These are phyloP conservation scores for Eragrostis nindensis DNA, from an alignment of 176 grass and related monocot species.

Conservation along the genomic window DNA sequence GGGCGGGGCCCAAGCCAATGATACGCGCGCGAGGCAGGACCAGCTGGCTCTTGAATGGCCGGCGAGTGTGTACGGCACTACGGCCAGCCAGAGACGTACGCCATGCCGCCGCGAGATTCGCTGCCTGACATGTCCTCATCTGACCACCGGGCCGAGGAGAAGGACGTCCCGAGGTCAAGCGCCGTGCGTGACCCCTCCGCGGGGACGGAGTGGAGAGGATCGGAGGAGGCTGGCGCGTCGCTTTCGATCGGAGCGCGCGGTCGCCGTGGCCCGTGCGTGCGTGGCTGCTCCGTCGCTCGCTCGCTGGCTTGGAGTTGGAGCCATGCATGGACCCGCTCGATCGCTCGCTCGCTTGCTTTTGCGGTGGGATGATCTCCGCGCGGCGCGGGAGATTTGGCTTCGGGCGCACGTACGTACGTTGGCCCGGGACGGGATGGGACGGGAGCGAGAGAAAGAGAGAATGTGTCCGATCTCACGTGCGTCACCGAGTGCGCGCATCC, in stretches of 20 bases:
- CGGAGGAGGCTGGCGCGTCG: constrained; percentile 22
- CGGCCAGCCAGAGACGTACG: constrained; percentile 8
- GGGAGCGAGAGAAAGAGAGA: neutral
- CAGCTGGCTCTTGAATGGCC: constrained; percentile 20
- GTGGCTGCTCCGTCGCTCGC: neutral
- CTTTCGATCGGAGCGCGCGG: too few relatives aligned
- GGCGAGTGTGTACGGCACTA: neutral
- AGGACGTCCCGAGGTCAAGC: neutral
- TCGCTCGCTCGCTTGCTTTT: neutral
- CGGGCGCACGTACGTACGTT: too few relatives aligned
- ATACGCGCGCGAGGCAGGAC: constrained; percentile 14
- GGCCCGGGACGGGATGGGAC: neutral
- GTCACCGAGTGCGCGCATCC: constrained; percentile 12
- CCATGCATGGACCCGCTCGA: neutral
- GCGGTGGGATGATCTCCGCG: neutral
- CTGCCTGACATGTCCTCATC: neutral
- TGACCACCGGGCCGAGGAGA: neutral
- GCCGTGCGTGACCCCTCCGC: neutral
- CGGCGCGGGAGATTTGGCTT: neutral
- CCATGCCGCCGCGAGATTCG: constrained; percentile 28
- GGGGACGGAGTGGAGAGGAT: neutral
- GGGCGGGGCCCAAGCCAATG: constrained; percentile 19
- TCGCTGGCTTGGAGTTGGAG: neutral
- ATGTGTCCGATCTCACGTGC: constrained; percentile 5
- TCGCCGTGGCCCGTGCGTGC: constrained; percentile 14